phyloP scores from a whole-genome alignment of 805 yeast genomes.

The Kregervanrija pseudodelftensis region DNA sequence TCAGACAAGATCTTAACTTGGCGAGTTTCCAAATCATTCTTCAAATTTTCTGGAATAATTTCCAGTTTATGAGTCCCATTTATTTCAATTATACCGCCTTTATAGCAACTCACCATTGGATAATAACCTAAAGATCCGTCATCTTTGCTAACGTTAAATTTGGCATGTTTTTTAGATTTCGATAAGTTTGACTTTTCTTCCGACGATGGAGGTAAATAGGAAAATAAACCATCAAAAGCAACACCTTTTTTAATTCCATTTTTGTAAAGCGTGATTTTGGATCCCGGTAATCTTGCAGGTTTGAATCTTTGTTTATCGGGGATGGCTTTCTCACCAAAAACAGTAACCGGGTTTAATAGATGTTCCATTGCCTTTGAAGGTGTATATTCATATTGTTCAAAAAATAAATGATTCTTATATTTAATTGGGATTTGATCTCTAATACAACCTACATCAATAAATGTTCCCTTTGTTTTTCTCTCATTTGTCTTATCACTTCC shows the following conservation, averaged over 20 bases:
- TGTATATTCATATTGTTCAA: constrained; percentile 79
- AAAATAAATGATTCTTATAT: constrained; percentile 68
- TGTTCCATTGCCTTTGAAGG: constrained; percentile 67
- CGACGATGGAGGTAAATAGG: constrained; percentile 76
- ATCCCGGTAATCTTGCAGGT: constrained; percentile 44
- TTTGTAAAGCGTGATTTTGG: constrained; percentile 62
- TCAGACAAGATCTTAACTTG: constrained; percentile 46
- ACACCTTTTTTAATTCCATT: constrained; percentile 68
- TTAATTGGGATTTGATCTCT: constrained; percentile 87
- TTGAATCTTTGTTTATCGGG: constrained; percentile 40
- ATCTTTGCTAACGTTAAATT: constrained; percentile 38
- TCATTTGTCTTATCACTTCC: background rate
- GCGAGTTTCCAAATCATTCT: constrained; percentile 16
- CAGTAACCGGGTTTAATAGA: constrained; percentile 61
- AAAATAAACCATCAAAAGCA: constrained; percentile 60
- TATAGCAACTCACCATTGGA: constrained; percentile 81
- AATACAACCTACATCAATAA: constrained; percentile 35
- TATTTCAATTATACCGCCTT: constrained; percentile 67
- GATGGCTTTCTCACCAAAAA: constrained; percentile 62
- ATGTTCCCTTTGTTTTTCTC: background rate
- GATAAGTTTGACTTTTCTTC: constrained; percentile 33
- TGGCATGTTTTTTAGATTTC: constrained; percentile 1
- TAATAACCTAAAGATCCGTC: constrained; percentile 88
- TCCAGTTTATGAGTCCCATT: constrained; percentile 63
- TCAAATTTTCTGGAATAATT: constrained; percentile 32